A percentile compares a stretch with the other conserved stretches of the same genome.
phyloP scores from a whole-genome alignment of 331 rosid genomes.

The Phaseolus coccineus region DNA sequence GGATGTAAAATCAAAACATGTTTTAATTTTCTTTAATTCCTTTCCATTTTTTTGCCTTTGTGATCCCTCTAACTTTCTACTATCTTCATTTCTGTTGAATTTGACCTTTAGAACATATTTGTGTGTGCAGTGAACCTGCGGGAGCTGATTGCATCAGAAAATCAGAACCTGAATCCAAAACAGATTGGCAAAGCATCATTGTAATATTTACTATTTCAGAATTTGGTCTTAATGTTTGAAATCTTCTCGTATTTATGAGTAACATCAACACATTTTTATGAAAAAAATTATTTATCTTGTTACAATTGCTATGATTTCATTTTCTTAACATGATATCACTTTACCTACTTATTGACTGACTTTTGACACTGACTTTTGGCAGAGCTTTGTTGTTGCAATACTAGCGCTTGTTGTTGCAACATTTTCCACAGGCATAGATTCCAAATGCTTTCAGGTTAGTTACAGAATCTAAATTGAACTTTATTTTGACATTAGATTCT shows the following conservation, averaged over 20 bases:
- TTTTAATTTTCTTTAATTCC: neutral
- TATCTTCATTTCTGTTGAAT: constrained; percentile 32
- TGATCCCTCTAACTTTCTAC: neutral
- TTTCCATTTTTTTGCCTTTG: constrained; percentile 17
- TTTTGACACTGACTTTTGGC: constrained; percentile 50
- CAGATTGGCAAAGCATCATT: constrained; percentile 91
- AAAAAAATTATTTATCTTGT: neutral
- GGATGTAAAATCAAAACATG: neutral
- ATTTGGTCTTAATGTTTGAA: constrained; percentile 18
- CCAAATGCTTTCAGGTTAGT: constrained; percentile 88
- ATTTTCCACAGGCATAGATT: constrained; percentile 96
- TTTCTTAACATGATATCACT: constrained; percentile 16
- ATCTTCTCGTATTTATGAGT: neutral
- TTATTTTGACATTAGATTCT: constrained; percentile 38
- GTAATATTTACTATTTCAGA: constrained; percentile 54
- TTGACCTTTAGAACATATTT: constrained; percentile 34
- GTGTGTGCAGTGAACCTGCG: constrained; percentile 74
- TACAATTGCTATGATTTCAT: neutral
- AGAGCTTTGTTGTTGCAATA: constrained; percentile 91
- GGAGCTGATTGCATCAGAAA: constrained; percentile 75
- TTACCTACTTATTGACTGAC: constrained; percentile 36
- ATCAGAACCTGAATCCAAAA: constrained; percentile 54
- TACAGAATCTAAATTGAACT: constrained; percentile 39
- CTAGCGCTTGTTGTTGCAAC: constrained; percentile 89
- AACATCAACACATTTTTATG: neutral